Evolutionary conservation across 2,329 filamentous ascomycete species (phyloP).

Genomic region (Claviceps purpurea): DNA sequence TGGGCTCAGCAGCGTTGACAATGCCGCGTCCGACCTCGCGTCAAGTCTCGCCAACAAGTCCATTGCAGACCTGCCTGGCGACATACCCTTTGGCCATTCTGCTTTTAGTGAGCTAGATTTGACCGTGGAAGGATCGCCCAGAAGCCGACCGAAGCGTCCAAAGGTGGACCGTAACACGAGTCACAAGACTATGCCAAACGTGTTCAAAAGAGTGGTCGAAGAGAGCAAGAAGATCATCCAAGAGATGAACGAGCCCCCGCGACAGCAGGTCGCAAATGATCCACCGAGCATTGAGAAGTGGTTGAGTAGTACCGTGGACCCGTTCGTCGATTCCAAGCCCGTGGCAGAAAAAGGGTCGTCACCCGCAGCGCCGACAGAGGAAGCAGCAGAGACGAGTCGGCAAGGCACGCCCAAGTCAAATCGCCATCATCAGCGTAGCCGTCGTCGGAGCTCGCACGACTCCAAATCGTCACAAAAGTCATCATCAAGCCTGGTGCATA

Average conservation of each 20-base stretch:
- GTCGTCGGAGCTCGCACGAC: conserved; percentile 2
- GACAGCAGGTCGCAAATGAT: conserved; percentile 35
- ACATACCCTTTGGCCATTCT: conserved; percentile 51
- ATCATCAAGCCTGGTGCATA: background rate
- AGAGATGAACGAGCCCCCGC: conserved; percentile 43
- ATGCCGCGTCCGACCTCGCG: conserved; percentile 19
- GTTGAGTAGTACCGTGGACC: conserved; percentile 49
- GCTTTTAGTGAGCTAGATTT: conserved; percentile 54
- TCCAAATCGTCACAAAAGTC: background rate
- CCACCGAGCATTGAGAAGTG: conserved; percentile 53
- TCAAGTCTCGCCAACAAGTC: conserved; percentile 33
- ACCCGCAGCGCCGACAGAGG: background rate
- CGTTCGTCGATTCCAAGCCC: conserved; percentile 36
- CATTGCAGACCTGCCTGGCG: conserved; percentile 39
- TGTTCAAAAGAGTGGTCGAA: conserved; percentile 50
- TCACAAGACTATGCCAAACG: conserved; percentile 47
- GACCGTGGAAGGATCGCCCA: conserved; percentile 33
- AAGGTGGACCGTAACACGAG: conserved; percentile 42
- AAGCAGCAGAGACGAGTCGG: background rate
- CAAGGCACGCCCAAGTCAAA: background rate
- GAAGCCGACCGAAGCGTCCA: conserved; percentile 25
- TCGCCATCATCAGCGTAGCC: background rate
- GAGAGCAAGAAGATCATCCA: conserved; percentile 53
- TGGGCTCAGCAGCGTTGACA: conserved; percentile 12
- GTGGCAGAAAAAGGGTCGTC: background rate